Conservation (phyloP, 768 basidiomycete species). For the Termitomyces sp. region DNA sequence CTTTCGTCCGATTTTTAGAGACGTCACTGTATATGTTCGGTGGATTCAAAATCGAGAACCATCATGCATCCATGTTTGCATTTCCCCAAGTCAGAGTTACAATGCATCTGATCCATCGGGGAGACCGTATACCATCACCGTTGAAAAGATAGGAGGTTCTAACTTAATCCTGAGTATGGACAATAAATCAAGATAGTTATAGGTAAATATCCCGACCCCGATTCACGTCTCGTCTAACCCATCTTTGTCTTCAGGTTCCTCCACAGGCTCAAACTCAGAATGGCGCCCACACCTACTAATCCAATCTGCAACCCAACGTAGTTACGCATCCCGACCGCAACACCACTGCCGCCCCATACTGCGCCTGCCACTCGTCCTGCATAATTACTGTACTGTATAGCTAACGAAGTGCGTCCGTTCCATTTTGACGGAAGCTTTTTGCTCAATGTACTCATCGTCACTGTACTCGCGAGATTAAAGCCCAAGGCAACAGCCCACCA, state of each 20-base stretch:
- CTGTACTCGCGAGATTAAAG: conserved; percentile 68
- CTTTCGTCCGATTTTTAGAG: not conserved
- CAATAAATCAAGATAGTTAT: no score
- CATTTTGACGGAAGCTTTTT: conserved; percentile 63
- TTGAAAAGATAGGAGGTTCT: no score
- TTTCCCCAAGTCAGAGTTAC: no score
- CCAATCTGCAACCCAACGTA: conserved; percentile 57
- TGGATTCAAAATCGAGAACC: no score
- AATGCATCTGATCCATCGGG: no score
- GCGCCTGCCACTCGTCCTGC: conserved; percentile 60
- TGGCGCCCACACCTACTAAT: conserved; percentile 50
- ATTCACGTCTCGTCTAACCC: conserved; percentile 20
- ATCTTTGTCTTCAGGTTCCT: conserved; percentile 59
- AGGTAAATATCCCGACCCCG: no score
- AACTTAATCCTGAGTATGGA: no score
- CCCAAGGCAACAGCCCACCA: conserved; percentile 64
- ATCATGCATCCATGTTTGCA: no score
- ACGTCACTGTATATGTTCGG: not conserved
- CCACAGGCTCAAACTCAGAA: conserved; percentile 55
- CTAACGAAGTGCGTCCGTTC: conserved; percentile 51
- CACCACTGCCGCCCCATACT: conserved; percentile 62
- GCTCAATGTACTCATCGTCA: conserved; percentile 59
- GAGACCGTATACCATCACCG: no score
- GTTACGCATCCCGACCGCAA: conserved; percentile 52
- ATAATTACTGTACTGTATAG: conserved; percentile 67